Conservation (phyloP, 257 asterid genomes). For the Nicotiana knightiana region DNA sequence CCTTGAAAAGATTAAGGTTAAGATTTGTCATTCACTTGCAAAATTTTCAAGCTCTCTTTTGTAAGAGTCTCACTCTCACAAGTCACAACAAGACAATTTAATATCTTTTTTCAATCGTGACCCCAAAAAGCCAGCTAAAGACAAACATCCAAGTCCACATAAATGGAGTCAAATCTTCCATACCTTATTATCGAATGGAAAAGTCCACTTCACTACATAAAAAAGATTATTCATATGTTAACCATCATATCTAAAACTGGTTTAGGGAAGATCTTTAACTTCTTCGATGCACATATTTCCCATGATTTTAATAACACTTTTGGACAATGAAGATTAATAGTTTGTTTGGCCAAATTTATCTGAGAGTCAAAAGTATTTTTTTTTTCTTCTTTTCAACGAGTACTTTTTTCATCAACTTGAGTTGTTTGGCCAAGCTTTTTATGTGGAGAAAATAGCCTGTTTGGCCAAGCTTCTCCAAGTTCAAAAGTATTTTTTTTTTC, state of each 20-base stretch:
- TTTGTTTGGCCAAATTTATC: too few relatives aligned
- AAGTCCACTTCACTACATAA: conserved; percentile 13
- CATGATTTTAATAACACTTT: too few relatives aligned
- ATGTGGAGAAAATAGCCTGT: accelerated
- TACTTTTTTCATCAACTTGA: too few relatives aligned
- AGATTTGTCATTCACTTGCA: background rate
- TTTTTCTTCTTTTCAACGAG: too few relatives aligned
- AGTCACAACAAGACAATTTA: conserved; percentile 17
- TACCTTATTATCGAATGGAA: conserved; percentile 19
- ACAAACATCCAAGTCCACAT: conserved; percentile 35
- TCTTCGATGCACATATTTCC: background rate
- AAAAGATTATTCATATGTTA: background rate
- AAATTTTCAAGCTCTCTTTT: background rate
- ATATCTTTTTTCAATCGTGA: conserved; percentile 25
- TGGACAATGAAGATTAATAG: too few relatives aligned
- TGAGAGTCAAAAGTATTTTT: too few relatives aligned
- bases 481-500: too few relatives aligned
- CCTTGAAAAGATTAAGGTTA: conserved; percentile 22
- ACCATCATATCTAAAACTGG: background rate
- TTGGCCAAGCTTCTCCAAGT: too few relatives aligned
- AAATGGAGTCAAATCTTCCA: conserved; percentile 35
- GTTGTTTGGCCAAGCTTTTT: too few relatives aligned
- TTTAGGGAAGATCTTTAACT: background rate
- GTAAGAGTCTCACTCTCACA: conserved; percentile 15
- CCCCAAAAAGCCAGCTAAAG: conserved; percentile 9